Conservation (phyloP, 2,329 filamentous ascomycete genomes). For the Atkinsonella texensis region DNA sequence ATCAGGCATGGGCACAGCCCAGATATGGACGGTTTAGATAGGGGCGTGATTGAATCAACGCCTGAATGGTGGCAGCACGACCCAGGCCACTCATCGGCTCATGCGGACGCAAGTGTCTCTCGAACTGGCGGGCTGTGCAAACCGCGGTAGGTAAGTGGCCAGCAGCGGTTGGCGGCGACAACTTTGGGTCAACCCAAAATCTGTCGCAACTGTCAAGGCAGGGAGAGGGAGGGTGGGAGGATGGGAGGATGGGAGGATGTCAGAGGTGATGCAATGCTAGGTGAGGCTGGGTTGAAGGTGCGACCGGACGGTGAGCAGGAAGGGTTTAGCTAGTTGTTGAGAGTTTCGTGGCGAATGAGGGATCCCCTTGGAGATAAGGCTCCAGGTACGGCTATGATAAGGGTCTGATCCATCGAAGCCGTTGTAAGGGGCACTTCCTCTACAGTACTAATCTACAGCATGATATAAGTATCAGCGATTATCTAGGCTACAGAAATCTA, state of each 20-base stretch:
- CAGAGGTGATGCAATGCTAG: background rate
- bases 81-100: conserved; percentile 5
- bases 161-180: background rate
- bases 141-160: background rate
- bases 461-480: too few relatives aligned
- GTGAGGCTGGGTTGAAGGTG: background rate
- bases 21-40: too few relatives aligned
- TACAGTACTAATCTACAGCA: too few relatives aligned
- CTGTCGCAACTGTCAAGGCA: too few relatives aligned
- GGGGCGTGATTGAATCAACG: background rate
- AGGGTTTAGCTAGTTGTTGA: background rate
- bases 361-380: too few relatives aligned
- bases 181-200: background rate
- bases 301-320: background rate
- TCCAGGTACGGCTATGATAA: too few relatives aligned
- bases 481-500: too few relatives aligned
- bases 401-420: too few relatives aligned
- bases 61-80: background rate
- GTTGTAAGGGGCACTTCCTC: too few relatives aligned
- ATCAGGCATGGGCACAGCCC: too few relatives aligned
- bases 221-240: too few relatives aligned
- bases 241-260: too few relatives aligned
- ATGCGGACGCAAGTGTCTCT: background rate
- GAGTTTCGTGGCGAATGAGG: conserved; percentile 11
- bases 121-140: background rate